Base-by-base conservation (phyloP, 495 filamentous ascomycete genomes). In the Aspergillus incahuasiensis region DNA sequence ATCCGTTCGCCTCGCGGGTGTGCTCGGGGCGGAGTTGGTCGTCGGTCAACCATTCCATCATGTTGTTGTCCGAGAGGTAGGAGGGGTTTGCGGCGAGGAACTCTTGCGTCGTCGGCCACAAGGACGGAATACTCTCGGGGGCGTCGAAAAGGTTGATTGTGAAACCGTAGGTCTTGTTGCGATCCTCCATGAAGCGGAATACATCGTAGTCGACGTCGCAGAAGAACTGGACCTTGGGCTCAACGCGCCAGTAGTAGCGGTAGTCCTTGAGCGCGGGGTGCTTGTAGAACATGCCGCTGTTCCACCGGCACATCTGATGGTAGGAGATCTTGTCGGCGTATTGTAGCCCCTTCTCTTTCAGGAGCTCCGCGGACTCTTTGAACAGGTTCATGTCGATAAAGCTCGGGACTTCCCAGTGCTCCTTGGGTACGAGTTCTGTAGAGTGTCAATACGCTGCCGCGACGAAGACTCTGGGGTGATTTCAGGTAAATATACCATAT, bases 301-400 rank as follows among this genome's bases (percentile, higher is more conserved):
- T 97, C 95, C 92, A 99, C 44, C 94, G 87, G 68, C 94, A 99
- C 94, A 99, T 99, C 73, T 97, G 88, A 69, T 97, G 94, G 74
- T 99, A 99, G 54, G 90, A 95, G 47, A 91, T 66, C 75, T 86
- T 89, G 54, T 82, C 77, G 52, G 87, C 87, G 71, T 97, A 99
- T 68, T 97, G 92, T 42, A 97, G 87, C 3, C 86, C 78, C 60
- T 95, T 79, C 66, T 94, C 90, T 62, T 86, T 76, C 55, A 99
- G 82, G 18, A 95, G 81, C 64, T 89, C 80, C 55, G 86, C 85
- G 18, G 90, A 95, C 73, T 96, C 94, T 30, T 80, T 60, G 78
- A 88, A 95, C 12, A 97, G 73, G 48, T 95, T 86, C 62, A 82
- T 75, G 74, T 92, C 89, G 68, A 99, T 97, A 90, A 91, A 97